Percentiles rank a stretch among this genome's conserved stretches.
phyloP scores from a whole-genome alignment of 306 rosid species.

The Vigna trinervia region DNA sequence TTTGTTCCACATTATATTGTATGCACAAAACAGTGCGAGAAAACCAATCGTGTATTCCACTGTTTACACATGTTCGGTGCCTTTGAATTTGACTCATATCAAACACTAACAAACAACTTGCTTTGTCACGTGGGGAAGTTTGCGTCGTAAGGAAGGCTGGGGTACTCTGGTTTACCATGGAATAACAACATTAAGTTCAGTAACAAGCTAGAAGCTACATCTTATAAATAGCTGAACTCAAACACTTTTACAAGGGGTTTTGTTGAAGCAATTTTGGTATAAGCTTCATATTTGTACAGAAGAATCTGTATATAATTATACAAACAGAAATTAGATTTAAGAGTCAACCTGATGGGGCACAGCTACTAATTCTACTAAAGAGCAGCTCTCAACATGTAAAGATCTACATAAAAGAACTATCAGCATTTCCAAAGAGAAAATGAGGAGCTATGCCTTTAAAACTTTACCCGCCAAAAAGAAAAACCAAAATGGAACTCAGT shows the following conservation, averaged over 20 bases:
- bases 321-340: slow-evolving; percentile 55
- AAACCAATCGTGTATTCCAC: slow-evolving; percentile 9
- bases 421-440: slow-evolving; percentile 38
- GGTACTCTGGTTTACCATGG: background rate
- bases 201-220: slow-evolving; percentile 26
- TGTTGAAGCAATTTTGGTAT: slow-evolving; percentile 56
- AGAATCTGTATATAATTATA: slow-evolving; percentile 64
- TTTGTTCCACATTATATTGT: background rate
- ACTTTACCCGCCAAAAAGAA: slow-evolving; percentile 49
- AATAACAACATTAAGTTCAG: slow-evolving; percentile 32
- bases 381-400: slow-evolving; percentile 51
- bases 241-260: slow-evolving; percentile 59
- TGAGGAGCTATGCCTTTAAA: slow-evolving; percentile 46
- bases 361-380: slow-evolving; percentile 44
- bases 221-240: slow-evolving; percentile 50
- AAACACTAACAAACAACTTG: slow-evolving; percentile 25
- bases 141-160: background rate
- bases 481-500: slow-evolving; percentile 41
- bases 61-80: background rate
- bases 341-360: slow-evolving; percentile 52
- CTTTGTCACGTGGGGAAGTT: background rate
- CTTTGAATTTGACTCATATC: slow-evolving; percentile 10
- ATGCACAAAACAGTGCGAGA: slow-evolving; percentile 7
- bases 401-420: slow-evolving; percentile 46
- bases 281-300: slow-evolving; percentile 74